phyloP scores from a whole-genome alignment of 495 filamentous ascomycete species.

The Aspergillus baeticus region DNA sequence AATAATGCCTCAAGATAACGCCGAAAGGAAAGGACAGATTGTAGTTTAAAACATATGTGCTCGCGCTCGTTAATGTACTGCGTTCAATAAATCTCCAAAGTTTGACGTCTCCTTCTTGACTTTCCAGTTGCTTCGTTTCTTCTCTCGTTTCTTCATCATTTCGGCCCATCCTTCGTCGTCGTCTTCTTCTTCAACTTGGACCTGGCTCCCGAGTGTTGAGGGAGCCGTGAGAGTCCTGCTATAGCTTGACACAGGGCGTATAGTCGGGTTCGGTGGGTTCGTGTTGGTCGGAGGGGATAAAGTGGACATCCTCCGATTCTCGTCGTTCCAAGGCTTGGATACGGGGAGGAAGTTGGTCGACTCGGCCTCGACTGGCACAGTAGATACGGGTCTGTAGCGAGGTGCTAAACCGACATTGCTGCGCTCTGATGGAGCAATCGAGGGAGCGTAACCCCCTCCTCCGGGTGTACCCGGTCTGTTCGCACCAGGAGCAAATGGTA shows the following conservation, averaged over 20 bases:
- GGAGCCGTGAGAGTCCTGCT: slow-evolving; percentile 25
- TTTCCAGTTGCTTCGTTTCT: slow-evolving; percentile 74
- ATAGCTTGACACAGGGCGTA: slow-evolving; percentile 34
- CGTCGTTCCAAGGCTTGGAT: slow-evolving; percentile 48
- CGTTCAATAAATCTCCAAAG: slow-evolving; percentile 43
- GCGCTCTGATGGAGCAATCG: slow-evolving; percentile 90
- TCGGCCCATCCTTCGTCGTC: slow-evolving; percentile 86
- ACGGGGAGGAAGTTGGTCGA: slow-evolving; percentile 50
- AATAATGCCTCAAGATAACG: slow-evolving; percentile 2
- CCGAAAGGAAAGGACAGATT: slow-evolving; percentile 17
- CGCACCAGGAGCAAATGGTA: slow-evolving; percentile 30
- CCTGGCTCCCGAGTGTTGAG: slow-evolving; percentile 25
- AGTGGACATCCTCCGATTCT: slow-evolving; percentile 34
- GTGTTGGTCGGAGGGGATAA: slow-evolving; percentile 21
- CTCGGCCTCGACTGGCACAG: slow-evolving; percentile 33
- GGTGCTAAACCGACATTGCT: slow-evolving; percentile 88
- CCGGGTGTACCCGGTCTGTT: slow-evolving; percentile 30
- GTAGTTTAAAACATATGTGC: not conserved
- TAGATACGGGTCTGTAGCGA: slow-evolving; percentile 89
- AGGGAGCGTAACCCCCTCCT: slow-evolving; percentile 59
- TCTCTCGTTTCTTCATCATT: slow-evolving; percentile 80
- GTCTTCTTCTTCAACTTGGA: slow-evolving; percentile 59
- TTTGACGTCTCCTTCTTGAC: slow-evolving; percentile 55
- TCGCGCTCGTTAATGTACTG: slow-evolving; percentile 35
- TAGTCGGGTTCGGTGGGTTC: slow-evolving; percentile 20